Base-by-base conservation (phyloP, 2,329 filamentous ascomycete species). In the Sphaerulina musiva region DNA sequence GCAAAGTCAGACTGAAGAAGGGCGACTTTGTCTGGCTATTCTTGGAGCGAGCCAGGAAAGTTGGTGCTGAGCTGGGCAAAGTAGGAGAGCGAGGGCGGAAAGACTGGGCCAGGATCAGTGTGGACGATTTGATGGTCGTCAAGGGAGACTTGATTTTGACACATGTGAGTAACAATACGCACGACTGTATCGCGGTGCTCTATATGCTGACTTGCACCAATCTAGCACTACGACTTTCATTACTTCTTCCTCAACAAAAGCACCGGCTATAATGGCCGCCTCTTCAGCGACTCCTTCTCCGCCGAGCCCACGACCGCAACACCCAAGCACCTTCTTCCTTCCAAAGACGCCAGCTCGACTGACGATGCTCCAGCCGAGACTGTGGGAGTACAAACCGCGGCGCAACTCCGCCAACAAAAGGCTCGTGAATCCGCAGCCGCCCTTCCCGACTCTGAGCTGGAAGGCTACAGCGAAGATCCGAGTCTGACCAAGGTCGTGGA, bases 51-150 rank as follows among this genome's bases (percentile, higher is more conserved):
- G 93, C 89, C 65, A 80, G 92, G 58, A 96, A 95, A 69, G 85
- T 95, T 0, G 92, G 90, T 10, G 91, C 91, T 1, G 84, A 93
- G 65, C 73, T 89, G 41, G 86, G 86, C 84, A 47, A 83, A 78
- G 41, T 44, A 14, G 53, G 81, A 73, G 53, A 73, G 52, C 85
- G 86, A 62, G 83, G 81, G 44, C 76, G 83, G 57, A 83, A 86
- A 57, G 87, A 93, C 66, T 98, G 93, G 93, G 92, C 92, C 3
- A 79, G 92, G 54, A 87, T 97, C 31, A 88, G 90, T 36, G 92
- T 98, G 4, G 93, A 98, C 69, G 93, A 98, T 73, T 73, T 98
- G 68, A 89, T 98, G 83, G 78, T 96, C 55, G 91, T 98, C 6
- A 80, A 89, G 66, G 90, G 89, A 11, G 88, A 90, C 53, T 80